These are phyloP conservation scores for Alternaria arbusti DNA, from an alignment of 2,329 filamentous ascomycete species.

Conservation along the genomic window DNA sequence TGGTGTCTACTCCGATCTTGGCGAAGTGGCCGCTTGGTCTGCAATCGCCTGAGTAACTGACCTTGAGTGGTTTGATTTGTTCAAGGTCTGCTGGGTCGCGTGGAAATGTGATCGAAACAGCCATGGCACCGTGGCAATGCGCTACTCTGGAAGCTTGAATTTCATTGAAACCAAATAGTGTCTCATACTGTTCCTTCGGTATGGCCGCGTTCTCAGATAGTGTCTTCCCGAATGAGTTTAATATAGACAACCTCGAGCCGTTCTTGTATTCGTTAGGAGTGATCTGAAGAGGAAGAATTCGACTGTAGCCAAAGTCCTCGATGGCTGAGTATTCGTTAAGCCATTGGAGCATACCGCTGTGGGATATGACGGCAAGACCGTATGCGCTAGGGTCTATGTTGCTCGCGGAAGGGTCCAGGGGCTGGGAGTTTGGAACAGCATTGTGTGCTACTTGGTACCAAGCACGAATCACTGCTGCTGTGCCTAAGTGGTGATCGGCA, in stretches of 20 bases:
- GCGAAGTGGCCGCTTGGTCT: conserved; percentile 73
- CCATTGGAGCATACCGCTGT: conserved; percentile 74
- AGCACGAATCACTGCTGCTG: conserved; percentile 77
- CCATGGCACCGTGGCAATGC: conserved; percentile 82
- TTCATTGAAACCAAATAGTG: conserved; percentile 66
- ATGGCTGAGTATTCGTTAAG: conserved; percentile 79
- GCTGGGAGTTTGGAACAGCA: conserved; percentile 34
- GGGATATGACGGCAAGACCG: conserved; percentile 65
- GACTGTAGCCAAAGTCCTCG: conserved; percentile 76
- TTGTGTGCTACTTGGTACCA: conserved; percentile 71
- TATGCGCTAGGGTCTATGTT: conserved; percentile 40
- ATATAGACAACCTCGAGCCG: conserved; percentile 32
- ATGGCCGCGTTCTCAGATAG: conserved; percentile 10
- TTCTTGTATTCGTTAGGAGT: conserved; percentile 31
- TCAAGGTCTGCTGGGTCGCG: conserved; percentile 45
- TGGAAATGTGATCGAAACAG: conserved; percentile 77
- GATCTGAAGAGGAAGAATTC: conserved; percentile 60
- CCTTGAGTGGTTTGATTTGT: conserved; percentile 68
- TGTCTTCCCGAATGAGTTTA: conserved; percentile 26
- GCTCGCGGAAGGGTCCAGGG: conserved; percentile 14
- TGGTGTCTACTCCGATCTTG: conserved; percentile 73
- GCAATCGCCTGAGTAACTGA: conserved; percentile 95
- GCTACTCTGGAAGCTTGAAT: conserved; percentile 72
- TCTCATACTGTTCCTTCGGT: conserved; percentile 45
- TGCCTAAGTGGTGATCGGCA: conserved; percentile 94